Evolutionary conservation across 768 basidiomycete genomes (phyloP).

Genomic region (Lentinula lateritia): DNA sequence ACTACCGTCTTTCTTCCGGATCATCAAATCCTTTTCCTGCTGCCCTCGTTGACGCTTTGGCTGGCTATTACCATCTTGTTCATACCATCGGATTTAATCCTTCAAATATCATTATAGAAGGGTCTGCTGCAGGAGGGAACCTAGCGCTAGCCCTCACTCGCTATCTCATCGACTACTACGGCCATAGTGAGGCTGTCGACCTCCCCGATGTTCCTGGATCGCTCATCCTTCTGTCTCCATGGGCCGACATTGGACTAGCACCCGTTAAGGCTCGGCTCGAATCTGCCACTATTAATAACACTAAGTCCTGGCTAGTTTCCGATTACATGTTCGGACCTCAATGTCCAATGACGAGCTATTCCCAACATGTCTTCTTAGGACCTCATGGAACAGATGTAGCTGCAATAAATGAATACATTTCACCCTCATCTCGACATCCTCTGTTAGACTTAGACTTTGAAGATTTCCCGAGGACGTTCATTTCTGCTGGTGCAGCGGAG

Average conservation of each 20-base stretch:
- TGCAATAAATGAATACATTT: slow-evolving; percentile 50
- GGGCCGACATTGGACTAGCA: slow-evolving; percentile 37
- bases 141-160: slow-evolving; percentile 59
- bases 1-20: slow-evolving; percentile 61
- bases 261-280: slow-evolving; percentile 30
- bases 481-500: slow-evolving; percentile 42
- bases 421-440: slow-evolving; percentile 43
- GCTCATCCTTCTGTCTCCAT: slow-evolving; percentile 52
- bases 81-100: slow-evolving; percentile 50
- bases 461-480: slow-evolving; percentile 57
- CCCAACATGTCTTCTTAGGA: slow-evolving; percentile 34
- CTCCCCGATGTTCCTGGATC: slow-evolving; percentile 37
- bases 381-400: slow-evolving; percentile 40
- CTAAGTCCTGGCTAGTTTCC: slow-evolving; percentile 22
- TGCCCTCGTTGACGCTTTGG: slow-evolving; percentile 67
- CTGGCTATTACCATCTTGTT: slow-evolving; percentile 69
- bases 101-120: slow-evolving; percentile 55
- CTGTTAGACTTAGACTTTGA: slow-evolving; percentile 34
- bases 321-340: slow-evolving; percentile 28
- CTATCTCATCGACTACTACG: slow-evolving; percentile 49
- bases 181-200: slow-evolving; percentile 10
- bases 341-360: slow-evolving; percentile 8
- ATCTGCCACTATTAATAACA: slow-evolving; percentile 16
- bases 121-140: slow-evolving; percentile 78
- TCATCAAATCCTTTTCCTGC: slow-evolving; percentile 63